A percentile compares a stretch with the other conserved stretches of the same genome.
Evolutionary conservation across 495 filamentous ascomycete species (phyloP).

Genomic region (Penicillium diatomitis): DNA sequence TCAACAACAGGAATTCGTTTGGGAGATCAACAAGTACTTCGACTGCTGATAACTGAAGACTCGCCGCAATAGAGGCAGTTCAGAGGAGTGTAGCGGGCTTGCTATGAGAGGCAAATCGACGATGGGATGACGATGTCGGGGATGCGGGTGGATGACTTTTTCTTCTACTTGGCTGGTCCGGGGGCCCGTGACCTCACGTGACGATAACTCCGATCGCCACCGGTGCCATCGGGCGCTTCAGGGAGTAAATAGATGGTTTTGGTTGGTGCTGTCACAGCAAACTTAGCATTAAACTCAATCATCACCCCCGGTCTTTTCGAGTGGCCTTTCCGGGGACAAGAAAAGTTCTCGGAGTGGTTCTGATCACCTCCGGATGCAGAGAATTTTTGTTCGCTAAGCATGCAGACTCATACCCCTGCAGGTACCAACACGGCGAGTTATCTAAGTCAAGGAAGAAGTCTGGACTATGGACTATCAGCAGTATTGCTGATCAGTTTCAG

Average conservation of each 20-base stretch:
- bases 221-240: slow-evolving; percentile 11
- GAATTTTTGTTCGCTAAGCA: too few species aligned
- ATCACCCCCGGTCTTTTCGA: background rate
- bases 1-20: background rate
- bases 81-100: too few species aligned
- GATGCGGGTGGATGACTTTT: slow-evolving; percentile 13
- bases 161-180: slow-evolving; percentile 4
- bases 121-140: slow-evolving; percentile 5
- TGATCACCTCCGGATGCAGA: too few species aligned
- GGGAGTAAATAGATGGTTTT: background rate
- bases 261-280: background rate
- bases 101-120: background rate
- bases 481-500: too few species aligned
- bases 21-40: background rate
- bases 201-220: slow-evolving; percentile 11
- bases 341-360: too few species aligned
- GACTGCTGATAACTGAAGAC: background rate
- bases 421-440: too few species aligned
- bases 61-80: background rate
- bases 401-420: too few species aligned
- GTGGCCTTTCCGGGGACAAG: slow-evolving; percentile 2
- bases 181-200: slow-evolving; percentile 12
- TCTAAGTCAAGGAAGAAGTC: too few species aligned
- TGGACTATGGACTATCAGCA: too few species aligned
- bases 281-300: too few species aligned